Percentiles rank a stretch among this genome's conserved stretches.
phyloP scores from a whole-genome alignment of 805 yeast genomes.

The Candida easanensis region DNA sequence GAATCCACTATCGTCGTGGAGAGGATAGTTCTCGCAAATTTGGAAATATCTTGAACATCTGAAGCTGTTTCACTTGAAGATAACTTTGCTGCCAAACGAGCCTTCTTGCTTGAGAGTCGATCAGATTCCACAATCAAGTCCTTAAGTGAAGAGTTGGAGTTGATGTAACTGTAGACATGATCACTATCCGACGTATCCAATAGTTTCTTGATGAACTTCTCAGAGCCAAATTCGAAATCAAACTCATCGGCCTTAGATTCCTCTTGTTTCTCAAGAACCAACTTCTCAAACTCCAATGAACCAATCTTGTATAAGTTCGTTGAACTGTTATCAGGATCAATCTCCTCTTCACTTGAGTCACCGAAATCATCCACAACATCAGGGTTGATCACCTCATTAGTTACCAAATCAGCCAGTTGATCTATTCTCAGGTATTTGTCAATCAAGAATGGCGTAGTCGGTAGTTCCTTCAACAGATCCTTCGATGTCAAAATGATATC shows the following conservation, averaged over 20 bases:
- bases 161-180: constrained; percentile 21
- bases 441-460: constrained; percentile 65
- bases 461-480: constrained; percentile 52
- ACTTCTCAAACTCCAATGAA: constrained; percentile 34
- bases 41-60: constrained; percentile 9
- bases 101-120: constrained; percentile 21
- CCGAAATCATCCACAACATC: constrained; percentile 23
- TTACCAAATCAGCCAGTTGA: constrained; percentile 50
- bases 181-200: constrained; percentile 28
- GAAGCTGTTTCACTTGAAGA: constrained; percentile 21
- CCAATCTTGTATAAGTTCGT: constrained; percentile 28
- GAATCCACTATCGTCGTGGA: constrained; percentile 18
- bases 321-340: constrained; percentile 6
- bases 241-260: constrained; percentile 18
- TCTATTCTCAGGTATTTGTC: constrained; percentile 63
- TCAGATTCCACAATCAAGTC: constrained; percentile 25
- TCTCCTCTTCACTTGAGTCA: constrained; percentile 5
- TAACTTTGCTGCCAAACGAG: constrained; percentile 21
- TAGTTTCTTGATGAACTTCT: constrained; percentile 51
- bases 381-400: constrained; percentile 16
- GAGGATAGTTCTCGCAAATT: constrained; percentile 8
- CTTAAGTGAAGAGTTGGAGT: constrained; percentile 20
- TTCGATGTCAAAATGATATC: constrained; percentile 52
- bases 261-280: constrained; percentile 28
- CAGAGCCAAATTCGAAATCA: constrained; percentile 55